These are phyloP conservation scores for Prinsepia uniflora DNA, from an alignment of 306 rosid genomes.

Conservation along the genomic window DNA sequence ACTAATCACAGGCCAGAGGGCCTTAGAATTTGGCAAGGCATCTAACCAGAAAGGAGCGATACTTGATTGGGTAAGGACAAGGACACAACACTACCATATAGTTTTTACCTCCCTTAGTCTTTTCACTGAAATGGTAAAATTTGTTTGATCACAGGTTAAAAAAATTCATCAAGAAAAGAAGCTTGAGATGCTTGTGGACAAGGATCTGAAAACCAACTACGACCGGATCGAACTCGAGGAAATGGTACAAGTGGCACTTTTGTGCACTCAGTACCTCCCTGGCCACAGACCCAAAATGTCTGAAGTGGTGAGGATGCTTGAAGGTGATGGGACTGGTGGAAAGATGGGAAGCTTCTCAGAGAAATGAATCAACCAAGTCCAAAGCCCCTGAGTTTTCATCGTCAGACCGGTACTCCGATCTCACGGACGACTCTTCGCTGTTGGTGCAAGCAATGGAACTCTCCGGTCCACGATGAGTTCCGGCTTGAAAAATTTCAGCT, in stretches of 20 bases:
- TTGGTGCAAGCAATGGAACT: constrained; percentile 97
- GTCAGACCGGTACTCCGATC: constrained; percentile 80
- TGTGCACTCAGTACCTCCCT: constrained; percentile 89
- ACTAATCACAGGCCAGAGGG: constrained; percentile 80
- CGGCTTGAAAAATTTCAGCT: not conserved
- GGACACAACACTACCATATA: not conserved
- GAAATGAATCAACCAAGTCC: constrained; percentile 48
- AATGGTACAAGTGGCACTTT: constrained; percentile 82
- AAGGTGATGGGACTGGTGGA: constrained; percentile 95
- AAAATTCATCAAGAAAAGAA: constrained; percentile 79
- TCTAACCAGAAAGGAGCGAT: constrained; percentile 90
- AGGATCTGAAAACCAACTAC: constrained; percentile 69
- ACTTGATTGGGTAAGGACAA: constrained; percentile 77
- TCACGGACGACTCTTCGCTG: constrained; percentile 83
- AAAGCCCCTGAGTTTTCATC: constrained; percentile 64
- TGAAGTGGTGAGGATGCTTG: constrained; percentile 89
- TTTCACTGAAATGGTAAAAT: not conserved
- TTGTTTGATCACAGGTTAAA: constrained; percentile 51
- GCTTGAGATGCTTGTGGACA: constrained; percentile 76
- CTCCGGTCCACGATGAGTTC: constrained; percentile 82
- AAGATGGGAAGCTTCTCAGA: constrained; percentile 91
- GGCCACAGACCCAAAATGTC: constrained; percentile 84
- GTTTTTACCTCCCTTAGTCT: not conserved
- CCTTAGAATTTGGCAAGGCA: constrained; percentile 82
- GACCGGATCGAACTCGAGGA: constrained; percentile 82